Evolutionary conservation across 495 filamentous ascomycete species (phyloP).

Genomic region (Lophiostoma macrostomum): DNA sequence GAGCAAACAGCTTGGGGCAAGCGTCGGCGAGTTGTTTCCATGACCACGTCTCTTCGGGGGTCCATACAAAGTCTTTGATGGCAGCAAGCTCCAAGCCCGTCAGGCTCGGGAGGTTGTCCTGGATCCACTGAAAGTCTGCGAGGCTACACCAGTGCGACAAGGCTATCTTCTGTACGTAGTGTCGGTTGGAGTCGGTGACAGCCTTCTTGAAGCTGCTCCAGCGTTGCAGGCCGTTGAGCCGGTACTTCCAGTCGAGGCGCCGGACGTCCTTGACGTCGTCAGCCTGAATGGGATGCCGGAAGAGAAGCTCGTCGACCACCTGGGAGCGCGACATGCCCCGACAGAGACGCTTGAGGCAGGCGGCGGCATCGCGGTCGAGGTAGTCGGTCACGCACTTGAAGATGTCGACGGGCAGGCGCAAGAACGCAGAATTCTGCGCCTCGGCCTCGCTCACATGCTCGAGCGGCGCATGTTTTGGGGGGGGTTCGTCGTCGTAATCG

Average conservation of each 20-base stretch:
- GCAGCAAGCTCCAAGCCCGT: slow-evolving; percentile 19
- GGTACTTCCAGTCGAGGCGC: slow-evolving; percentile 24
- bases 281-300: slow-evolving; percentile 22
- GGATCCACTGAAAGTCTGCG: slow-evolving; percentile 28
- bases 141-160: slow-evolving; percentile 25
- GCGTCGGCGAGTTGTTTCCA: slow-evolving; percentile 24
- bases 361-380: slow-evolving; percentile 19
- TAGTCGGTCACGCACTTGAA: slow-evolving; percentile 29
- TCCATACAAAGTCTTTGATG: slow-evolving; percentile 33
- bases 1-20: slow-evolving; percentile 23
- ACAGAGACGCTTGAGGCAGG: slow-evolving; percentile 21
- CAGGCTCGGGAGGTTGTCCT: slow-evolving; percentile 19
- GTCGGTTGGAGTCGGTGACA: slow-evolving; percentile 23
- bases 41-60: slow-evolving; percentile 29
- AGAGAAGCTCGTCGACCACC: slow-evolving; percentile 21
- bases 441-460: neutral
- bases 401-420: slow-evolving; percentile 28
- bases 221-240: slow-evolving; percentile 4
- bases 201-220: slow-evolving; percentile 20
- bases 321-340: slow-evolving; percentile 18
- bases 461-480: neutral
- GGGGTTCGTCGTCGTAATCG: neutral
- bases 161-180: slow-evolving; percentile 25
- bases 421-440: slow-evolving; percentile 9
- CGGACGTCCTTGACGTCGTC: slow-evolving; percentile 22